phyloP scores from a whole-genome alignment of 108 stramenopile species.

The Conticribra guillardii region DNA sequence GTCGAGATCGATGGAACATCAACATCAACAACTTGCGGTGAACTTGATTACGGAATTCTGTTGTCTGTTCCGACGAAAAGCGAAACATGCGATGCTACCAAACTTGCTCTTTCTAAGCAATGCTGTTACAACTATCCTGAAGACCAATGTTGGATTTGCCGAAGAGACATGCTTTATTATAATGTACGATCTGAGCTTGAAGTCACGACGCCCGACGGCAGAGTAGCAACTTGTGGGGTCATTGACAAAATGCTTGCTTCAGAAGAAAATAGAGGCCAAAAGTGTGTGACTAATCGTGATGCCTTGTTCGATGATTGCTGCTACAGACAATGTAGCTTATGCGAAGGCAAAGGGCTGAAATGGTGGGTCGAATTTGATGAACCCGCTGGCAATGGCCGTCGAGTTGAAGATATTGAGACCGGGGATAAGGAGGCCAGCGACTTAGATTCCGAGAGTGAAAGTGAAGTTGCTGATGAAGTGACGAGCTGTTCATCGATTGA shows the following conservation, averaged over 20 bases:
- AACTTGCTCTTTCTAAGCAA: slow-evolving; percentile 15
- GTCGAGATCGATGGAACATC: slow-evolving; percentile 42
- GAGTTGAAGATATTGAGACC: not conserved
- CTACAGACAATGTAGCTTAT: slow-evolving; percentile 35
- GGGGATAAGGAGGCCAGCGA: too few relatives aligned
- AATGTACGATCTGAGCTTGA: slow-evolving; percentile 40
- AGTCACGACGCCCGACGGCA: slow-evolving; percentile 33
- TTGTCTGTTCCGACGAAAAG: slow-evolving; percentile 32
- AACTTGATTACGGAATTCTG: slow-evolving; percentile 39
- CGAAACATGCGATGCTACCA: slow-evolving; percentile 40
- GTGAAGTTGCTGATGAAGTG: not conserved
- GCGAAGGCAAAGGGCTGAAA: slow-evolving; percentile 37
- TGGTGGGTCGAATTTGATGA: slow-evolving; percentile 54
- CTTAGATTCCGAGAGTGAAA: not conserved
- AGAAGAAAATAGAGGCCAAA: slow-evolving; percentile 29
- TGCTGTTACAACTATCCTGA: slow-evolving; percentile 46
- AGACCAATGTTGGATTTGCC: slow-evolving; percentile 39
- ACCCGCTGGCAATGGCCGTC: not conserved
- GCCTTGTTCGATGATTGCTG: slow-evolving; percentile 36
- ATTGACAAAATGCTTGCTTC: slow-evolving; percentile 45
- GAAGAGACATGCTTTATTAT: slow-evolving; percentile 30
- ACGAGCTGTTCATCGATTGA: slow-evolving; percentile 48
- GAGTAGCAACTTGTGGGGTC: slow-evolving; percentile 25
- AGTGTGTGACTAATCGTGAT: slow-evolving; percentile 36
- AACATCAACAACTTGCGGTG: slow-evolving; percentile 41